Conservation (phyloP, 2,329 filamentous ascomycete species). For the Verticillium klebahnii region DNA sequence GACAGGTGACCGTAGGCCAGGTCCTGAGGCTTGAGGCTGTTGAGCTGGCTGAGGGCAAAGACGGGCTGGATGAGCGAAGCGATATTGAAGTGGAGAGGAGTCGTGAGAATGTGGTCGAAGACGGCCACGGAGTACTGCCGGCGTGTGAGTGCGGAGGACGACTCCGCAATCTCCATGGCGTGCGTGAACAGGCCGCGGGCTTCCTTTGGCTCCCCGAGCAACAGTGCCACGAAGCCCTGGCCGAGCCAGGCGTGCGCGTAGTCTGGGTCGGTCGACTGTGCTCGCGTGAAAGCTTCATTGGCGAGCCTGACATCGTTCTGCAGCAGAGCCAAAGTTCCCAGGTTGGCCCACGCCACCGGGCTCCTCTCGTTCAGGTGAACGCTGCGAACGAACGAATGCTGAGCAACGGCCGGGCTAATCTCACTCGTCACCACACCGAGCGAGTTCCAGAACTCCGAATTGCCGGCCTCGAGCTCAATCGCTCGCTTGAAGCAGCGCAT, state of each 20-base stretch:
- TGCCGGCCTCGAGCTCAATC: constrained; percentile 91
- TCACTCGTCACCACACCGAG: constrained; percentile 85
- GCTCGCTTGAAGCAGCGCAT: constrained; percentile 91
- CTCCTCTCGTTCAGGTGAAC: constrained; percentile 89
- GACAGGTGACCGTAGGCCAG: constrained; percentile 72
- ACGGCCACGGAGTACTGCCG: constrained; percentile 74
- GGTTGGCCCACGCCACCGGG: constrained; percentile 82
- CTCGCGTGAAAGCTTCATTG: constrained; percentile 82
- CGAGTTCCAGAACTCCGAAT: constrained; percentile 95
- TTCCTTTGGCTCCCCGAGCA: constrained; percentile 70
- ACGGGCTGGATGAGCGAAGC: constrained; percentile 76
- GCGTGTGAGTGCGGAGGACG: constrained; percentile 67
- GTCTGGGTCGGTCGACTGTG: constrained; percentile 91
- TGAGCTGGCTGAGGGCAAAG: constrained; percentile 81
- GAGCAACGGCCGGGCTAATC: constrained; percentile 80
- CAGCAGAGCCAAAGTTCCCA: constrained; percentile 80
- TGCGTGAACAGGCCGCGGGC: constrained; percentile 85
- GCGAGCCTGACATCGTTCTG: constrained; percentile 83
- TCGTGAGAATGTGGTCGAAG: constrained; percentile 73
- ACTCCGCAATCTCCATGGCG: constrained; percentile 86
- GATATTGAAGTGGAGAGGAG: constrained; percentile 43
- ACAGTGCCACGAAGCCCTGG: constrained; percentile 78
- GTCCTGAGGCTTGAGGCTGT: constrained; percentile 65
- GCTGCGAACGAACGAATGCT: constrained; percentile 89
- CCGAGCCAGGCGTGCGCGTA: constrained; percentile 93